phyloP scores from a whole-genome alignment of 768 basidiomycete genomes.

The Amanita inopinata region DNA sequence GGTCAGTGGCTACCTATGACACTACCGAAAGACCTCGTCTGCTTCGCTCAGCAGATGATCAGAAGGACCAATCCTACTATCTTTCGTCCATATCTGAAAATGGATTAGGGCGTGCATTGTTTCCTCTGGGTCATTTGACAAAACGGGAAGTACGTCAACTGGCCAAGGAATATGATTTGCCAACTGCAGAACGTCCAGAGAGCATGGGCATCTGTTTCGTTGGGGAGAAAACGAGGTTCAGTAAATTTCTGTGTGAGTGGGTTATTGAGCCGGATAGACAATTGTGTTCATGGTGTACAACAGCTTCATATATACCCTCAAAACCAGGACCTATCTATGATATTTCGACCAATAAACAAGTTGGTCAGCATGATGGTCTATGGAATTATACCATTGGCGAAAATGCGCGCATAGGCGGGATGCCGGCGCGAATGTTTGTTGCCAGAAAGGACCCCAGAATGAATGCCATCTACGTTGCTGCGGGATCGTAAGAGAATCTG shows the following conservation, averaged over 20 bases:
- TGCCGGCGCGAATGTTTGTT: conserved; percentile 59
- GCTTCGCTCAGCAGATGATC: conserved; percentile 41
- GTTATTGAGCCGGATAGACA: too few relatives aligned
- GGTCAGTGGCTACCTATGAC: conserved; percentile 19
- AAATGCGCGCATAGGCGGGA: conserved; percentile 55
- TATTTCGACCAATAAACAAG: conserved; percentile 36
- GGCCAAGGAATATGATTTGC: conserved; percentile 50
- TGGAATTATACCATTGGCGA: conserved; percentile 88
- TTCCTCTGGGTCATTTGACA: conserved; percentile 59
- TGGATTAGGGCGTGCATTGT: conserved; percentile 59
- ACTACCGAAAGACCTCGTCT: conserved; percentile 39
- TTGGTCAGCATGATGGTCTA: conserved; percentile 63
- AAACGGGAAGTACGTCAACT: conserved; percentile 71
- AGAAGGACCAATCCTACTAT: conserved; percentile 92
- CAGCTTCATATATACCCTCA: conserved; percentile 70
- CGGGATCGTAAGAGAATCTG: conserved; percentile 46
- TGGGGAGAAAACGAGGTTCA: conserved; percentile 67
- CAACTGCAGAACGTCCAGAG: conserved; percentile 69
- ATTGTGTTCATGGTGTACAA: background rate
- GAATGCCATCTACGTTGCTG: conserved; percentile 72
- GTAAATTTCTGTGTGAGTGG: conserved; percentile 62
- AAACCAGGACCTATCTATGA: conserved; percentile 64
- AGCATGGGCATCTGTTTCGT: conserved; percentile 96
- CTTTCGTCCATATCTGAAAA: conserved; percentile 66
- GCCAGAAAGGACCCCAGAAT: conserved; percentile 50